A percentile compares a stretch with the other conserved stretches of the same genome.
Conservation (phyloP, 352 stramenopile genomes). For the Lagenidium giganteum region DNA sequence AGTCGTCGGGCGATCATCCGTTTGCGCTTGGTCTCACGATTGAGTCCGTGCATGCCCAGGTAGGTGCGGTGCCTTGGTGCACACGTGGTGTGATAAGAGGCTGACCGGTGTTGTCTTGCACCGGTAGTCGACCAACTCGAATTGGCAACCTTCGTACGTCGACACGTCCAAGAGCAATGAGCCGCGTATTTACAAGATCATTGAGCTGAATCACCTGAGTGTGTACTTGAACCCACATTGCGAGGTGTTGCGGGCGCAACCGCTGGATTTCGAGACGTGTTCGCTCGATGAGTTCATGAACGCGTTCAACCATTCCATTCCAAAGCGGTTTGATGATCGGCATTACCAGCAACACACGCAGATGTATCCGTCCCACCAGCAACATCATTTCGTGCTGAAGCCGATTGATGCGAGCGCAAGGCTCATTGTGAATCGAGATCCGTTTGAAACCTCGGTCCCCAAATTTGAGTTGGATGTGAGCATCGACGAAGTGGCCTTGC, state of each 20-base stretch:
- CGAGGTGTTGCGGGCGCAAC: constrained; percentile 47
- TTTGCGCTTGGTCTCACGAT: constrained; percentile 81
- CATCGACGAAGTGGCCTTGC: constrained; percentile 72
- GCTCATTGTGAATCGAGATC: constrained; percentile 80
- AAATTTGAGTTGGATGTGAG: constrained; percentile 82
- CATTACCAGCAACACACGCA: constrained; percentile 46
- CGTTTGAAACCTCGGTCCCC: constrained; percentile 63
- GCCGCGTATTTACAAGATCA: constrained; percentile 86
- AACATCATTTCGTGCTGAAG: constrained; percentile 84
- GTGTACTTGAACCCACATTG: constrained; percentile 83
- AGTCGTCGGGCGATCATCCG: constrained; percentile 70
- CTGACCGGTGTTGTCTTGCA: constrained; percentile 1
- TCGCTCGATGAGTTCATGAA: constrained; percentile 73
- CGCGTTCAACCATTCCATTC: constrained; percentile 73
- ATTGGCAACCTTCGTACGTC: constrained; percentile 83
- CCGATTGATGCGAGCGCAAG: constrained; percentile 75
- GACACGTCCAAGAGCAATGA: constrained; percentile 74
- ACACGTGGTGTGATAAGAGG: too few species aligned
- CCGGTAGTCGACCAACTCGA: constrained; percentile 78
- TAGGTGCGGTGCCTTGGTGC: too few species aligned
- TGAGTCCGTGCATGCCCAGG: constrained; percentile 76
- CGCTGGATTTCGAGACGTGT: constrained; percentile 62
- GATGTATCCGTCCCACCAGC: constrained; percentile 62
- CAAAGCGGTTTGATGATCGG: constrained; percentile 77
- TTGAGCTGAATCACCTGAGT: constrained; percentile 85